Evolutionary conservation across 1,284 basidiomycete species (phyloP).

Genomic region (Cutaneotrichosporon sp.): DNA sequence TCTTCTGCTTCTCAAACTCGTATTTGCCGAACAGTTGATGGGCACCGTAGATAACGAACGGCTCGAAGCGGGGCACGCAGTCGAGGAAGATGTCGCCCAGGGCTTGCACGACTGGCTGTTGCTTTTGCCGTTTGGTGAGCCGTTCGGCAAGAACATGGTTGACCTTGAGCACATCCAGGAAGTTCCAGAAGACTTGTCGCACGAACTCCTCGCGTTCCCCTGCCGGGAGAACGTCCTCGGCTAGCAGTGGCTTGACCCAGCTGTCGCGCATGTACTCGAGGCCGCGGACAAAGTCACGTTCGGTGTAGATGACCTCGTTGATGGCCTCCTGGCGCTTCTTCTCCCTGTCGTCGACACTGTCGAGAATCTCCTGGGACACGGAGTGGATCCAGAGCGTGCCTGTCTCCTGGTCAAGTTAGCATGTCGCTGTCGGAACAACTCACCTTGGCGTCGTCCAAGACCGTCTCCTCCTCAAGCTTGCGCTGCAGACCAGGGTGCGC

Average conservation of each 20-base stretch:
- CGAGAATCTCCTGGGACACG: conserved; percentile 88
- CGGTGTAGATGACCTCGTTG: conserved; percentile 98
- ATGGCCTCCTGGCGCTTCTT: conserved; percentile 98
- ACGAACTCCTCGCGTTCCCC: conserved; percentile 79
- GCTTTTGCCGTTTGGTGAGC: conserved; percentile 93
- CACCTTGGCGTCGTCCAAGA: conserved; percentile 69
- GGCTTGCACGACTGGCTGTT: conserved; percentile 82
- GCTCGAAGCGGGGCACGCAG: conserved; percentile 77
- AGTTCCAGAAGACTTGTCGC: conserved; percentile 96
- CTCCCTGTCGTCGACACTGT: conserved; percentile 85
- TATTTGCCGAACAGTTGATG: conserved; percentile 98
- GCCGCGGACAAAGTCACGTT: conserved; percentile 94
- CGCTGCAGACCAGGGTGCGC: conserved; percentile 76
- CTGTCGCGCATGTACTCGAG: conserved; percentile 94
- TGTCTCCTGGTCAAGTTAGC: conserved; percentile 60
- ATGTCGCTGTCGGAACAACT: conserved; percentile 24
- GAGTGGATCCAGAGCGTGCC: conserved; percentile 97
- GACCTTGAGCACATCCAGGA: conserved; percentile 87
- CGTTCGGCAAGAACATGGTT: conserved; percentile 85
- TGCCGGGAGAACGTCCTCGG: conserved; percentile 67
- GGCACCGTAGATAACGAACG: conserved; percentile 92
- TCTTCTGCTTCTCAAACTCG: conserved; percentile 98
- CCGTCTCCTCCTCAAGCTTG: conserved; percentile 69
- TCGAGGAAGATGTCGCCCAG: conserved; percentile 92
- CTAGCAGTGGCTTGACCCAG: conserved; percentile 78